phyloP scores from a whole-genome alignment of 768 basidiomycete species.

The Phlebiopsis flavidoalba region DNA sequence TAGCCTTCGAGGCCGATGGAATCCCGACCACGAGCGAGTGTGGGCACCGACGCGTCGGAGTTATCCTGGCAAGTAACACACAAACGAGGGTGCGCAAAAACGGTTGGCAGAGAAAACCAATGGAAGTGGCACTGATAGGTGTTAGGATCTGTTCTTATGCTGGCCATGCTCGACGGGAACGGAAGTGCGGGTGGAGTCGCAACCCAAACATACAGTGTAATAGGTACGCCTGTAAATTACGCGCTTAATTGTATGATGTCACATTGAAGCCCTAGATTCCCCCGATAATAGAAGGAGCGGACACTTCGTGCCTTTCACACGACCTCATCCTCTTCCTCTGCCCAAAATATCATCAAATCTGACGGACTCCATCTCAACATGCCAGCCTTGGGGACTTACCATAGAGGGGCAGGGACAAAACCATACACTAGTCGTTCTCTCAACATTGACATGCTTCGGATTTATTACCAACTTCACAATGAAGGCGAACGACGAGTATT shows the following conservation, averaged over 20 bases:
- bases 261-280: not conserved
- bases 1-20: constrained; percentile 34
- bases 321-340: constrained; percentile 19
- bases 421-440: constrained; percentile 43
- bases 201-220: not conserved
- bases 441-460: constrained; percentile 30
- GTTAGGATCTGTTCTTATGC: constrained; percentile 36
- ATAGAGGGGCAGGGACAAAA: constrained; percentile 37
- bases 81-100: constrained; percentile 32
- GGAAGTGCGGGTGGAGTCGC: constrained; percentile 39
- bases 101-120: too few species aligned
- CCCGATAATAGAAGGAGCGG: not conserved
- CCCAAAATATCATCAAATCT: constrained; percentile 32
- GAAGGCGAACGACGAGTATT: constrained; percentile 31
- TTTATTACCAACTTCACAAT: constrained; percentile 39
- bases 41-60: constrained; percentile 30
- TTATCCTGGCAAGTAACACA: constrained; percentile 35
- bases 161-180: constrained; percentile 40
- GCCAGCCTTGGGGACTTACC: constrained; percentile 41
- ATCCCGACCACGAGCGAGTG: constrained; percentile 27
- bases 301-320: not conserved
- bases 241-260: too few species aligned
- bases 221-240: not conserved
- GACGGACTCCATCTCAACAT: constrained; percentile 34
- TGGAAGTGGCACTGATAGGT: constrained; percentile 18